Conservation (phyloP, 176 grass and related monocot species). For the Phragmites australis region DNA sequence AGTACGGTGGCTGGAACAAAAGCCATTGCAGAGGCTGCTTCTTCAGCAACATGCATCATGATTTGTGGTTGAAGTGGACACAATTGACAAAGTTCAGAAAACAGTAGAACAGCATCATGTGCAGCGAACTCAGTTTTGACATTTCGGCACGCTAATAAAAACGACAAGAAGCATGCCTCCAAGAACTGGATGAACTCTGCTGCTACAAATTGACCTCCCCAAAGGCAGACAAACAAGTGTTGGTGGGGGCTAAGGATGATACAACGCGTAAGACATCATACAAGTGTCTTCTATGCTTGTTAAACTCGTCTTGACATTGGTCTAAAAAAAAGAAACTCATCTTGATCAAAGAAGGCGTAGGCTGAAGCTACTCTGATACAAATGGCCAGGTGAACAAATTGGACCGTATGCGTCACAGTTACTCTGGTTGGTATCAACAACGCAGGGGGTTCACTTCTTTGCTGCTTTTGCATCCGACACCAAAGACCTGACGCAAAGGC, state of each 20-base stretch:
- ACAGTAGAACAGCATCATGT: slow-evolving; percentile 42
- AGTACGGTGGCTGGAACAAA: slow-evolving; percentile 38
- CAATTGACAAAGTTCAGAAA: slow-evolving; percentile 34
- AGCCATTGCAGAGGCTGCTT: slow-evolving; percentile 39
- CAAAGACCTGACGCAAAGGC: slow-evolving; percentile 65
- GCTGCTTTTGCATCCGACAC: slow-evolving; percentile 54
- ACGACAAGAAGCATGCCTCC: slow-evolving; percentile 41
- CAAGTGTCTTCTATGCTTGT: neutral
- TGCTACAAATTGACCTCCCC: slow-evolving; percentile 27
- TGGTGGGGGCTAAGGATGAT: slow-evolving; percentile 11
- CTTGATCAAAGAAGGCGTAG: slow-evolving; percentile 1
- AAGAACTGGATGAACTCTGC: slow-evolving; percentile 34
- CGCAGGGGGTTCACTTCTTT: slow-evolving; percentile 39
- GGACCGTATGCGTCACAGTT: neutral
- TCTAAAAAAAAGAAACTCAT: slow-evolving; percentile 15
- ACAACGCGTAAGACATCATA: neutral
- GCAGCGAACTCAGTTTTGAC: slow-evolving; percentile 29
- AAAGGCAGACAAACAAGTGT: slow-evolving; percentile 27
- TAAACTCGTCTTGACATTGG: neutral
- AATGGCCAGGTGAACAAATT: neutral
- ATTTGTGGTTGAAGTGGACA: slow-evolving; percentile 25
- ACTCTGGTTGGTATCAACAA: neutral
- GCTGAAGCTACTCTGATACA: neutral
- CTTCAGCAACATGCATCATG: slow-evolving; percentile 57
- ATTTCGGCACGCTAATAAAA: slow-evolving; percentile 28